Conservation (phyloP, 2,329 filamentous ascomycete species). For the Coniochaeta sp. region DNA sequence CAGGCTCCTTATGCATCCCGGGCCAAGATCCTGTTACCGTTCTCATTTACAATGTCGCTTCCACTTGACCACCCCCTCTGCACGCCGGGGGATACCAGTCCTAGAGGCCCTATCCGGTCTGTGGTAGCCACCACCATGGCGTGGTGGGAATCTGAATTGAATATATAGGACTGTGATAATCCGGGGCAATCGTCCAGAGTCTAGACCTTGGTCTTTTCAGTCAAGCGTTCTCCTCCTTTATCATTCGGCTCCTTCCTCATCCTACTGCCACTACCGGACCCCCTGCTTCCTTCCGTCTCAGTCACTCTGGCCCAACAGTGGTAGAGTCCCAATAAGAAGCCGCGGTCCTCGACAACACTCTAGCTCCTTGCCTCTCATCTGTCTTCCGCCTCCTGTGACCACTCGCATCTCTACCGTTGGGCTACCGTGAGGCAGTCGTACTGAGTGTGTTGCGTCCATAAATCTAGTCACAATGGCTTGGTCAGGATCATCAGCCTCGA, state of each 20-base stretch:
- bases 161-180: neutral
- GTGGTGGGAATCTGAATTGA: neutral
- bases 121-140: neutral
- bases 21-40: neutral
- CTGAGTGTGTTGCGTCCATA: neutral
- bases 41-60: constrained; percentile 1
- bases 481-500: constrained; percentile 1
- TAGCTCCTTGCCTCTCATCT: neutral
- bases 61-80: neutral
- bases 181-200: neutral
- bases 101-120: neutral
- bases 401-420: neutral
- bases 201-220: neutral
- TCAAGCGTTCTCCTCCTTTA: neutral
- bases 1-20: neutral
- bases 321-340: neutral
- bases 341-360: neutral
- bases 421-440: neutral
- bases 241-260: neutral
- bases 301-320: neutral
- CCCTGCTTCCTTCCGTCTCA: neutral
- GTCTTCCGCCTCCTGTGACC: neutral
- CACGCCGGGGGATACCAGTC: neutral
- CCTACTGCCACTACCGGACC: neutral
- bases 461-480: neutral